phyloP scores from a whole-genome alignment of 1,284 basidiomycete species.

The Peniophora sp. region DNA sequence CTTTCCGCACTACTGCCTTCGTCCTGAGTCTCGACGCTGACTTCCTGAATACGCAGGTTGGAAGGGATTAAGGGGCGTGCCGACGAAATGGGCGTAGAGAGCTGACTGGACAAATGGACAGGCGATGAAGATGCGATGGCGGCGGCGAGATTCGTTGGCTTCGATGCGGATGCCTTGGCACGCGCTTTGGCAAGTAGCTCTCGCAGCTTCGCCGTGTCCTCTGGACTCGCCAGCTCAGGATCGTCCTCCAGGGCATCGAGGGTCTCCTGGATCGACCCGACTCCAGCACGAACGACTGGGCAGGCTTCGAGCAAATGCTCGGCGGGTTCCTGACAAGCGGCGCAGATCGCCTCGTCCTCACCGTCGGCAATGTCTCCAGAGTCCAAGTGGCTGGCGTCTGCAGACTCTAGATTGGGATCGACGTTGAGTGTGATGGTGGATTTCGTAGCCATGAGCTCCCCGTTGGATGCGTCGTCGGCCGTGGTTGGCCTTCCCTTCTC shows the following conservation, averaged over 20 bases:
- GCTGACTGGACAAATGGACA: background rate
- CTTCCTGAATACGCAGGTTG: constrained; percentile 20
- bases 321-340: background rate
- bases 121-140: background rate
- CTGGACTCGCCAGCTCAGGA: background rate
- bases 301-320: constrained; percentile 2
- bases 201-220: constrained; percentile 1
- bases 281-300: constrained; percentile 1
- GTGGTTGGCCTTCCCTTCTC: too few species aligned
- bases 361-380: background rate
- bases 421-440: too few species aligned
- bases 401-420: background rate
- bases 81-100: background rate
- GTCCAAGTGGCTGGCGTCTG: background rate
- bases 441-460: too few species aligned
- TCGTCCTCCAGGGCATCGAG: constrained; percentile 6
- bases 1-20: constrained; percentile 27
- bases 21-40: constrained; percentile 20
- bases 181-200: constrained; percentile 1
- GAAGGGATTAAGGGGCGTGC: constrained; percentile 12
- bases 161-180: background rate
- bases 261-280: constrained; percentile 1
- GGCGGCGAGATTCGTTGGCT: constrained; percentile 1
- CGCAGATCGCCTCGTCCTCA: constrained; percentile 14
- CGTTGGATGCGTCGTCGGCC: too few species aligned